phyloP scores from a whole-genome alignment of 78 protist genomes.

The Dictyostelium discoideum region dicty_2.7 NC_007090.3:4652501-4653000 shows the following conservation, averaged over 20 bases:
- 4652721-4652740: constrained; percentile 16
- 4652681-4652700: constrained; percentile 68
- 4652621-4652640: constrained; percentile 18
- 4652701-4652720: constrained; percentile 1
- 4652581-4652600: constrained; percentile 59
- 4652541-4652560: neutral
- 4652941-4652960: too few relatives aligned
- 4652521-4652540: constrained; percentile 35
- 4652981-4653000: neutral
- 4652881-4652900: too few relatives aligned
- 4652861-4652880: too few relatives aligned
- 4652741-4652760: neutral
- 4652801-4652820: too few relatives aligned
- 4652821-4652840: too few relatives aligned
- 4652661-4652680: constrained; percentile 19
- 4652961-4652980: neutral
- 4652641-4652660: constrained; percentile 55
- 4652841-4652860: neutral
- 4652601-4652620: constrained; percentile 36
- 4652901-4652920: too few relatives aligned
- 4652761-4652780: neutral
- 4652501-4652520: constrained; percentile 39
- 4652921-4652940: too few relatives aligned
- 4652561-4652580: constrained; percentile 31
- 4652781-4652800: neutral